These are phyloP conservation scores for Boletus pseudopeckii DNA, from an alignment of 768 basidiomycete genomes.

Conservation along the genomic window DNA sequence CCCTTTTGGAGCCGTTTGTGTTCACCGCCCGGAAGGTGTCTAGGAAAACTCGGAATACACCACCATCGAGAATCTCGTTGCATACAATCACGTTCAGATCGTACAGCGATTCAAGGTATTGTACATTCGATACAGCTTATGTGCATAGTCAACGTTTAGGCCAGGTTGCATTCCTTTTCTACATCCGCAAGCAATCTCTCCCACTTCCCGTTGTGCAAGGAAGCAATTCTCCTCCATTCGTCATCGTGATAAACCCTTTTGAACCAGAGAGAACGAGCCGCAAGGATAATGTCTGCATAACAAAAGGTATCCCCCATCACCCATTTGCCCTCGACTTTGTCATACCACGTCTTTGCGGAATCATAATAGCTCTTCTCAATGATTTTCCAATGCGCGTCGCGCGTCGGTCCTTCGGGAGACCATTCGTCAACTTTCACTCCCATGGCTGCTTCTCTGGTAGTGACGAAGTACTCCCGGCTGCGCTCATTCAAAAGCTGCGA, in stretches of 20 bases:
- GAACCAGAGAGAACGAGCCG: conserved; percentile 8
- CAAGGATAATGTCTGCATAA: conserved; percentile 32
- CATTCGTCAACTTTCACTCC: conserved; percentile 40
- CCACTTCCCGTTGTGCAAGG: conserved; percentile 29
- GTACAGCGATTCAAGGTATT: background rate
- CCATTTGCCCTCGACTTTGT: conserved; percentile 25
- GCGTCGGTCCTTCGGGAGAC: conserved; percentile 33
- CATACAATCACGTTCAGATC: background rate
- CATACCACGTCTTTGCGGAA: conserved; percentile 20
- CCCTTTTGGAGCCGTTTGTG: background rate
- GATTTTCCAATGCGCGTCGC: conserved; percentile 28
- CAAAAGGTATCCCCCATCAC: conserved; percentile 30
- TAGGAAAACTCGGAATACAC: background rate
- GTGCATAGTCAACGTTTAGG: background rate
- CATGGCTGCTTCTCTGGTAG: conserved; percentile 31
- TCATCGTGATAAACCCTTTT: conserved; percentile 20
- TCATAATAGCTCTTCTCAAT: conserved; percentile 13
- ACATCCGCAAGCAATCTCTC: conserved; percentile 21
- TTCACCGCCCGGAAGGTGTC: background rate
- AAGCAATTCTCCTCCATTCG: conserved; percentile 27
- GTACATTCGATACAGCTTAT: background rate
- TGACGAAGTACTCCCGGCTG: conserved; percentile 38
- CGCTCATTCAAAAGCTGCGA: conserved; percentile 30
- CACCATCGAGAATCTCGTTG: background rate
- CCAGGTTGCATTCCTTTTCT: conserved; percentile 24